Evolutionary conservation across 208 protist species (phyloP).

Genomic region (Herpetomonas tarakana): DNA sequence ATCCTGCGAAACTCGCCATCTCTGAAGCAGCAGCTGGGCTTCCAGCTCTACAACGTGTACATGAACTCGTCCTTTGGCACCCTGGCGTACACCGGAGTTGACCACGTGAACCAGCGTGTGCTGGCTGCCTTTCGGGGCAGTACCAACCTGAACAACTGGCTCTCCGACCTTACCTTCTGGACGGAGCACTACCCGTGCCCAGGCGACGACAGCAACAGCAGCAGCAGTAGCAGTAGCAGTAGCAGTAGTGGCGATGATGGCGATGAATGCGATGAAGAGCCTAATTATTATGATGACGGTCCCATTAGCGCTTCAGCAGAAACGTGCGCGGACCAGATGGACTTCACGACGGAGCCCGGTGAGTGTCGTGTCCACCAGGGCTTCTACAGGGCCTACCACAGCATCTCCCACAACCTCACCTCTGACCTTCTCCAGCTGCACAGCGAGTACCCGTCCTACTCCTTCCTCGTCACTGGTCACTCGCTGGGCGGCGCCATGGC

Average conservation of each 20-base stretch:
- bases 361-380: constrained; percentile 50
- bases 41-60: constrained; percentile 27
- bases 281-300: neutral
- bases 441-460: constrained; percentile 20
- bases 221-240: too few relatives aligned
- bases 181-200: constrained; percentile 27
- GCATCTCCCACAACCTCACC: constrained; percentile 24
- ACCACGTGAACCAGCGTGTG: constrained; percentile 21
- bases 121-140: constrained; percentile 65
- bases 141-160: constrained; percentile 58
- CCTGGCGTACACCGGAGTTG: constrained; percentile 28
- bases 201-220: too few relatives aligned
- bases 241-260: neutral
- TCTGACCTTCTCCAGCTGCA: constrained; percentile 28
- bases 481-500: constrained; percentile 75
- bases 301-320: neutral
- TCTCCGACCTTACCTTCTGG: constrained; percentile 49
- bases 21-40: constrained; percentile 10
- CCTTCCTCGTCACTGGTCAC: constrained; percentile 70
- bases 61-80: constrained; percentile 33
- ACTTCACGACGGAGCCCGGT: neutral
- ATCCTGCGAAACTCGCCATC: constrained; percentile 31
- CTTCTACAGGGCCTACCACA: constrained; percentile 48
- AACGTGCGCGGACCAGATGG: neutral
- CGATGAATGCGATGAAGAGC: neutral